phyloP scores from a whole-genome alignment of 768 basidiomycete genomes.

The Auricularia auricula-judae region DNA sequence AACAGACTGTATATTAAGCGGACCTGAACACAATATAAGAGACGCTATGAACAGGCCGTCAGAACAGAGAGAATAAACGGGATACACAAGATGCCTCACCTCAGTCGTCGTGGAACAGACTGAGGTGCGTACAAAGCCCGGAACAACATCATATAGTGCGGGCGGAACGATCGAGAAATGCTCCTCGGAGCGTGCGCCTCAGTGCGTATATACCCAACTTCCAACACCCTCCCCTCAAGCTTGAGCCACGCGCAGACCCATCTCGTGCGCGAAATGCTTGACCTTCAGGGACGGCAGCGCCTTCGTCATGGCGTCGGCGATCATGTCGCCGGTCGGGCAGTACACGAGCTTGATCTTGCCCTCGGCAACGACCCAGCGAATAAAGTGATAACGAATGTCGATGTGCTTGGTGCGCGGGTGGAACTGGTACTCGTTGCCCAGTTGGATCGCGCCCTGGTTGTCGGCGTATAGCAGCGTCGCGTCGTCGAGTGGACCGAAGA shows the following conservation, averaged over 20 bases:
- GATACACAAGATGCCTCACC: too few relatives aligned
- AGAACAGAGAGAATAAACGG: too few relatives aligned
- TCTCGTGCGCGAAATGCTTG: background rate
- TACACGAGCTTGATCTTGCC: constrained; percentile 16
- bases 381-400: constrained; percentile 12
- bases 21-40: too few relatives aligned
- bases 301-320: constrained; percentile 33
- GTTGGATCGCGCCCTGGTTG: constrained; percentile 16
- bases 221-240: constrained; percentile 6
- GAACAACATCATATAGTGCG: too few relatives aligned
- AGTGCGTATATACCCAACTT: too few relatives aligned
- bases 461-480: constrained; percentile 6
- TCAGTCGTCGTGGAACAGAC: too few relatives aligned
- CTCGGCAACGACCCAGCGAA: constrained; percentile 10
- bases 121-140: too few relatives aligned
- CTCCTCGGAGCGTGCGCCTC: too few relatives aligned
- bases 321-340: constrained; percentile 22
- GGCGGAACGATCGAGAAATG: too few relatives aligned
- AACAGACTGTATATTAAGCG: too few relatives aligned
- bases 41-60: too few relatives aligned
- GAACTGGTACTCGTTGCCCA: constrained; percentile 10
- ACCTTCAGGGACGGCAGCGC: constrained; percentile 10
- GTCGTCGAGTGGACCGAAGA: background rate
- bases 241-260: background rate
- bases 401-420: background rate